Conservation (phyloP, 208 protist species). For the Strigomonas galati region DNA sequence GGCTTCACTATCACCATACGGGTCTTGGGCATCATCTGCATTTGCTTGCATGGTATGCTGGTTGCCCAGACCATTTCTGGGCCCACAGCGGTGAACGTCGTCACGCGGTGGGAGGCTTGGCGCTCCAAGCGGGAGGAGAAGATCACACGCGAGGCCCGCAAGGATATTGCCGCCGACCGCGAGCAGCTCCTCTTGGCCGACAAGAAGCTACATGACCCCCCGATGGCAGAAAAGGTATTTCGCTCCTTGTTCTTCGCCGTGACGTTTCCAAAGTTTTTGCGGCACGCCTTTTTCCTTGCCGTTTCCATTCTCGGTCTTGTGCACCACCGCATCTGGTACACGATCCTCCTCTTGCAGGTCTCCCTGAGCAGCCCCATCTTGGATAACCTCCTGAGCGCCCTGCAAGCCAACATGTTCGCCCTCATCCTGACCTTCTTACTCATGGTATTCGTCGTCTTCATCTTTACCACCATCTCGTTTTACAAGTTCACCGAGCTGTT, state of each 20-base stretch:
- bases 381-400: slow-evolving; percentile 44
- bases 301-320: slow-evolving; percentile 48
- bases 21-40: slow-evolving; percentile 33
- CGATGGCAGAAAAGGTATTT: slow-evolving; percentile 16
- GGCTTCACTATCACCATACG: slow-evolving; percentile 23
- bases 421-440: slow-evolving; percentile 60
- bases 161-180: slow-evolving; percentile 30
- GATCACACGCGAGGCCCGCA: slow-evolving; percentile 21
- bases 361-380: slow-evolving; percentile 37
- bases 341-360: slow-evolving; percentile 60
- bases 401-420: slow-evolving; percentile 33
- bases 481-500: slow-evolving; percentile 60
- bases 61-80: slow-evolving; percentile 36
- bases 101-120: slow-evolving; percentile 40
- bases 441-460: slow-evolving; percentile 49
- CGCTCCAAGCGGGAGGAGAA: slow-evolving; percentile 20
- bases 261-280: slow-evolving; percentile 25
- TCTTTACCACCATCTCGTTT: slow-evolving; percentile 58
- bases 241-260: slow-evolving; percentile 26
- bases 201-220: slow-evolving; percentile 14
- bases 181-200: slow-evolving; percentile 23
- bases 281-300: slow-evolving; percentile 41
- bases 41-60: slow-evolving; percentile 39
- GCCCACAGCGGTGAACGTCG: slow-evolving; percentile 33
- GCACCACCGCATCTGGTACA: slow-evolving; percentile 59